A percentile compares a stretch with the other conserved stretches of the same genome.
Evolutionary conservation across 1,284 basidiomycete genomes (phyloP).

Genomic region (Nidula niveotomentosa): DNA sequence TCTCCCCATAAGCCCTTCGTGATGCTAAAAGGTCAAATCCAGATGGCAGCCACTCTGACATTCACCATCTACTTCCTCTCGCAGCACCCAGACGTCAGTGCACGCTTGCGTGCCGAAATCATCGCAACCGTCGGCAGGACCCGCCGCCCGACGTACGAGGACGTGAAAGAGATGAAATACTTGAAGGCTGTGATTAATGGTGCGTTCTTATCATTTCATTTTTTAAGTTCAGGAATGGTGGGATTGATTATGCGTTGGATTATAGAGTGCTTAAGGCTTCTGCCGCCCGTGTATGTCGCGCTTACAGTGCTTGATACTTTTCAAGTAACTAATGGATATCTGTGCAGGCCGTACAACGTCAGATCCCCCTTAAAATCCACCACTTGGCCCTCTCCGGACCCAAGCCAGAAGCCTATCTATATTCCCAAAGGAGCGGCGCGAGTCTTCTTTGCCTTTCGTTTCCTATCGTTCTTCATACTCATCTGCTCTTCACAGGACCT

Average conservation of each 20-base stretch:
- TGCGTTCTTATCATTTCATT: conserved; percentile 11
- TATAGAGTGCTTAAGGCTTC: conserved; percentile 39
- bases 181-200: conserved; percentile 43
- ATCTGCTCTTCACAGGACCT: conserved; percentile 11
- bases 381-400: conserved; percentile 40
- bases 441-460: conserved; percentile 6
- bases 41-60: conserved; percentile 22
- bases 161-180: conserved; percentile 33
- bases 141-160: conserved; percentile 26
- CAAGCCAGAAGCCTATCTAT: conserved; percentile 45
- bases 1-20: neutral
- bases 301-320: neutral
- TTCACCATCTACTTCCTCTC: conserved; percentile 23
- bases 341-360: neutral
- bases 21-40: neutral
- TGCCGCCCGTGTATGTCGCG: conserved; percentile 37
- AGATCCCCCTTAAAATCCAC: conserved; percentile 31
- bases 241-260: neutral
- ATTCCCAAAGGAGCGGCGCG: conserved; percentile 53
- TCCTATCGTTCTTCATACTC: neutral
- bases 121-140: conserved; percentile 22
- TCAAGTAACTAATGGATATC: neutral
- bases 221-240: neutral
- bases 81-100: conserved; percentile 21
- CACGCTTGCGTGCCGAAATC: conserved; percentile 24